phyloP scores from a whole-genome alignment of 2,329 filamentous ascomycete genomes.

The Phialophora verrucosa region DNA sequence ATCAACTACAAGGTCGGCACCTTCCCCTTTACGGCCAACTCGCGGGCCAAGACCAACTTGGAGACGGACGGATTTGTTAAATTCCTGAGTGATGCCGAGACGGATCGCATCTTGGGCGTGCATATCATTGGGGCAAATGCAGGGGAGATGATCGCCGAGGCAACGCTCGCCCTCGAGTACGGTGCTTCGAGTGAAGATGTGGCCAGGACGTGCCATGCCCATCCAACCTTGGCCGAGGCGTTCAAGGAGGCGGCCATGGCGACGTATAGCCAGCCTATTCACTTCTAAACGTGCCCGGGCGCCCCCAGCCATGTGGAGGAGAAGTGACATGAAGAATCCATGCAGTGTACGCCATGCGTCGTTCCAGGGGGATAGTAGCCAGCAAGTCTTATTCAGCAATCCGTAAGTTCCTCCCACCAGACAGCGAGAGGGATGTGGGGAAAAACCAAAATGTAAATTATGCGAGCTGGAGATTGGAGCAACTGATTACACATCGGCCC shows the following conservation, averaged over 20 bases:
- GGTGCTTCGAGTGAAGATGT: slow-evolving; percentile 95
- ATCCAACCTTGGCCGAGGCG: slow-evolving; percentile 93
- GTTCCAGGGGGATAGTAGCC: background rate
- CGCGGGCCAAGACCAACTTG: slow-evolving; percentile 96
- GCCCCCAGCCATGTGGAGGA: background rate
- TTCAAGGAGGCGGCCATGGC: slow-evolving; percentile 99
- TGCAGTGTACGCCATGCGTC: background rate
- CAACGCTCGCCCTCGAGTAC: slow-evolving; percentile 92
- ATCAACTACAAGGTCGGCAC: slow-evolving; percentile 91
- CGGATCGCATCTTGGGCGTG: slow-evolving; percentile 90
- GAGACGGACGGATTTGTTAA: slow-evolving; percentile 96
- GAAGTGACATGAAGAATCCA: background rate
- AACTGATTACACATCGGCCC: too few relatives aligned
- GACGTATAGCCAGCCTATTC: slow-evolving; percentile 92
- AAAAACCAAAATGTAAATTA: slow-evolving; percentile 20
- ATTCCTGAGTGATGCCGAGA: slow-evolving; percentile 95
- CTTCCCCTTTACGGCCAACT: slow-evolving; percentile 99
- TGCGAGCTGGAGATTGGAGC: background rate
- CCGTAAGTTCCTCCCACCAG: background rate
- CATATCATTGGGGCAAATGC: slow-evolving; percentile 97
- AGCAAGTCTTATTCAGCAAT: background rate
- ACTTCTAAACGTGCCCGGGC: slow-evolving; percentile 67
- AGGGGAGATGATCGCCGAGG: slow-evolving; percentile 99
- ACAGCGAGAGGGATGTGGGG: background rate
- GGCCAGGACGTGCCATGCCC: slow-evolving; percentile 91